Conservation (phyloP, 129 eudicot species). For the Cynara cardunculus region DNA sequence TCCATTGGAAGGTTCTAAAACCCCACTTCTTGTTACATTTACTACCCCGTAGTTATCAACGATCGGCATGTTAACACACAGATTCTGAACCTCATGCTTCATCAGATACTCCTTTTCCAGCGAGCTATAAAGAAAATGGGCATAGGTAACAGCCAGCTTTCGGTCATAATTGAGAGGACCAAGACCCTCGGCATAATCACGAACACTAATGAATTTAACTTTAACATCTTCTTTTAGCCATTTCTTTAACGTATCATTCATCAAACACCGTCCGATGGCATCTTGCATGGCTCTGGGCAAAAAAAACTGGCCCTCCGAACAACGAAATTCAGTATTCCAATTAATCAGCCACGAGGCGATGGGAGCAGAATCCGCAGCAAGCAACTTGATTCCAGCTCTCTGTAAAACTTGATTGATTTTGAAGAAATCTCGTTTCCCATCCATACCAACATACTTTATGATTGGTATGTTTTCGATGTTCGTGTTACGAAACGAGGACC, state of each 20-base stretch:
- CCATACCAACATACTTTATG: slow-evolving; percentile 33
- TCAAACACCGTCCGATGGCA: slow-evolving; percentile 12
- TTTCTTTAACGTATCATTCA: neutral
- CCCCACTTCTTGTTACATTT: slow-evolving; percentile 4
- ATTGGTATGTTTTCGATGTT: slow-evolving; percentile 29
- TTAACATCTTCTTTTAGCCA: slow-evolving; percentile 39
- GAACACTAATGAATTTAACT: slow-evolving; percentile 22
- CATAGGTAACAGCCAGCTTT: slow-evolving; percentile 30
- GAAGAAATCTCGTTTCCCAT: slow-evolving; percentile 22
- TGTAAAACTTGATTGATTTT: slow-evolving; percentile 15
- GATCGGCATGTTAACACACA: slow-evolving; percentile 38
- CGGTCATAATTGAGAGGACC: slow-evolving; percentile 1
- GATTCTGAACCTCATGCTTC: neutral
- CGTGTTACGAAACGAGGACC: slow-evolving; percentile 20
- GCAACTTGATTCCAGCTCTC: neutral
- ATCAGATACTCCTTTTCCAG: neutral
- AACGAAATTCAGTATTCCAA: slow-evolving; percentile 36
- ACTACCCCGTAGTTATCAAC: slow-evolving; percentile 40
- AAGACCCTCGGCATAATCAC: slow-evolving; percentile 30
- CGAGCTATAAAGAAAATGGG: slow-evolving; percentile 40
- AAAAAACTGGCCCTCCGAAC: slow-evolving; percentile 8
- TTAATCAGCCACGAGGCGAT: slow-evolving; percentile 43
- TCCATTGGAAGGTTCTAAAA: slow-evolving; percentile 51
- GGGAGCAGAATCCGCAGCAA: slow-evolving; percentile 4
- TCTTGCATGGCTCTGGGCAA: slow-evolving; percentile 32